Percentiles rank a stretch among this genome's conserved stretches.
These are phyloP conservation scores for Sungouiella blattae DNA, from an alignment of 805 yeast species.

Conservation along the genomic window DNA sequence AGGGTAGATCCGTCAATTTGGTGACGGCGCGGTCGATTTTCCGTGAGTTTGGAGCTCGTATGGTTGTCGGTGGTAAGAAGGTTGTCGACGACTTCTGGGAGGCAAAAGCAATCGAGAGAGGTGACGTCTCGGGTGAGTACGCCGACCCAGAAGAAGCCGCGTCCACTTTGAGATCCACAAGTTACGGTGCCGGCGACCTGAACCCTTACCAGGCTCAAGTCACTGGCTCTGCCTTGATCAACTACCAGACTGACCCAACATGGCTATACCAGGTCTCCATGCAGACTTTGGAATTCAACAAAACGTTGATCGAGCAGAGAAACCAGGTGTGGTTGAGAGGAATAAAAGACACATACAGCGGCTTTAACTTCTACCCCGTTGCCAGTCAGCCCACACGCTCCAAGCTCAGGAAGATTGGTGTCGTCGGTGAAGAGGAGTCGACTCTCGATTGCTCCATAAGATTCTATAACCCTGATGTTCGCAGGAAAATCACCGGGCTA, in stretches of 20 bases:
- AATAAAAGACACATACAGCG: slow-evolving; percentile 77
- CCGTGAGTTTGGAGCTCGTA: slow-evolving; percentile 87
- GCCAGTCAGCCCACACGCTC: slow-evolving; percentile 67
- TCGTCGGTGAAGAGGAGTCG: slow-evolving; percentile 22
- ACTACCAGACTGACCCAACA: slow-evolving; percentile 56
- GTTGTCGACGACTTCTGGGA: slow-evolving; percentile 89
- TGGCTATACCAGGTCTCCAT: slow-evolving; percentile 85
- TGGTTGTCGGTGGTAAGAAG: slow-evolving; percentile 74
- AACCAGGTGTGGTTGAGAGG: slow-evolving; percentile 56
- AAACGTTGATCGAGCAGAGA: slow-evolving; percentile 54
- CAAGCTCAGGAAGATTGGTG: slow-evolving; percentile 23
- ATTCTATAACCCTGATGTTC: slow-evolving; percentile 42
- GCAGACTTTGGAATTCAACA: slow-evolving; percentile 72
- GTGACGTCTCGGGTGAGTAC: slow-evolving; percentile 65
- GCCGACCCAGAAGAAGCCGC: slow-evolving; percentile 51
- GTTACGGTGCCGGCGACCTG: slow-evolving; percentile 13
- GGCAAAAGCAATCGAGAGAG: slow-evolving; percentile 51
- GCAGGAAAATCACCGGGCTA: slow-evolving; percentile 62
- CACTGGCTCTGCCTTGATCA: slow-evolving; percentile 38
- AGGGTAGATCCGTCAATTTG: slow-evolving; percentile 83
- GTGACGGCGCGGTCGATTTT: slow-evolving; percentile 88
- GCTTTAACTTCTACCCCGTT: slow-evolving; percentile 69
- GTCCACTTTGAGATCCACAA: slow-evolving; percentile 6
- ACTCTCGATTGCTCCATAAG: slow-evolving; percentile 38
- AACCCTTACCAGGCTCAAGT: slow-evolving; percentile 30